Evolutionary conservation across 164 flowering plant species (phyloP).

Genomic region (Chimonanthus salicifolius): DNA sequence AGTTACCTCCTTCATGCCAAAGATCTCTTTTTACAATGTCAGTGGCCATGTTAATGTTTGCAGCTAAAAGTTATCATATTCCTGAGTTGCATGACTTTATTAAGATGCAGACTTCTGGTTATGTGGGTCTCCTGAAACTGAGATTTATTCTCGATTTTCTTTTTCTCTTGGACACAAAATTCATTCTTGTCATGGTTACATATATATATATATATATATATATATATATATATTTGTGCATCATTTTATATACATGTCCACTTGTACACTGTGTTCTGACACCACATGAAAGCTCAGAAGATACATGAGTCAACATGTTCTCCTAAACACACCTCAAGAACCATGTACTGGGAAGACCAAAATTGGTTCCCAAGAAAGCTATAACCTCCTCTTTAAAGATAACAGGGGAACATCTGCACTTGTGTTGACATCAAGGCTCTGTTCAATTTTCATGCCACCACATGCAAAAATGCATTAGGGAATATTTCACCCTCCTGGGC

Average conservation of each 20-base stretch:
- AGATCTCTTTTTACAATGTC: conserved; percentile 62
- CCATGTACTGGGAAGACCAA: too few species aligned
- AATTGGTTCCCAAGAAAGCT: too few species aligned
- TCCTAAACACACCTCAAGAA: too few species aligned
- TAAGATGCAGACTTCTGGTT: conserved; percentile 37
- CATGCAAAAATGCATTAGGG: too few species aligned
- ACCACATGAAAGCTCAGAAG: too few species aligned
- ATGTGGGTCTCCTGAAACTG: conserved; percentile 42
- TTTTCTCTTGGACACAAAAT: background rate
- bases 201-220: too few species aligned
- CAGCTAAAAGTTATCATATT: conserved; percentile 67
- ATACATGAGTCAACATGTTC: too few species aligned
- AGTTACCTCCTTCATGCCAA: conserved; percentile 47
- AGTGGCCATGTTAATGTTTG: conserved; percentile 67
- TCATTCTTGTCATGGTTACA: background rate
- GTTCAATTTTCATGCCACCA: background rate
- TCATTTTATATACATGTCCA: too few species aligned
- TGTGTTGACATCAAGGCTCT: background rate
- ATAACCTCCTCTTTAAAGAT: too few species aligned
- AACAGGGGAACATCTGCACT: background rate
- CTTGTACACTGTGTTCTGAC: too few species aligned
- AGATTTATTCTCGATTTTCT: background rate
- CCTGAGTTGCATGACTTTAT: conserved; percentile 42
- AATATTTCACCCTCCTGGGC: background rate
- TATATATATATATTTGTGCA: too few species aligned